Evolutionary conservation across 2,329 filamentous ascomycete genomes (phyloP).

Genomic region (Pseudogymnoascus sp.): DNA sequence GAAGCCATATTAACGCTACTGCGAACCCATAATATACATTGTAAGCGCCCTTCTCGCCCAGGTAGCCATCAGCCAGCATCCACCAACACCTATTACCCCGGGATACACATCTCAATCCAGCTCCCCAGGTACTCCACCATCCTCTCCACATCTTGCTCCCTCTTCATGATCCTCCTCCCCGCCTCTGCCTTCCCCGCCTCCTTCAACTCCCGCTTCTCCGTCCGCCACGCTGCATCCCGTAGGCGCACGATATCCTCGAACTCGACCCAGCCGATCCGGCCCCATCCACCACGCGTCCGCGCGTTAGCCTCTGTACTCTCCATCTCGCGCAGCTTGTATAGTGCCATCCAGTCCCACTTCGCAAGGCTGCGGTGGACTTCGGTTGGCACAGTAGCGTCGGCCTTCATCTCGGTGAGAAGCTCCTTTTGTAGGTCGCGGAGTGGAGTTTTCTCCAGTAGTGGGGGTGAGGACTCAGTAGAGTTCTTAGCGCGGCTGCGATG

Average conservation of each 20-base stretch:
- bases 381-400: background rate
- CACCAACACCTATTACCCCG: conserved; percentile 25
- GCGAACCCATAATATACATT: background rate
- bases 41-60: background rate
- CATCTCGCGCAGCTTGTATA: conserved; percentile 3
- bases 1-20: background rate
- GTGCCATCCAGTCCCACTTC: background rate
- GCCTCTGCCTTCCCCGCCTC: conserved; percentile 62
- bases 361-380: conserved; percentile 4
- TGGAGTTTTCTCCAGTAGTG: background rate
- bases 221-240: background rate
- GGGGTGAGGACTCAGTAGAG: conserved; percentile 17
- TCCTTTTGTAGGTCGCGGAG: background rate
- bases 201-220: conserved; percentile 36
- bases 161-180: conserved; percentile 33
- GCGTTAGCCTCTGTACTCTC: background rate
- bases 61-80: background rate
- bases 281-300: background rate
- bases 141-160: conserved; percentile 46
- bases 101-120: conserved; percentile 81
- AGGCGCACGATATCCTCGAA: background rate
- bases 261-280: conserved; percentile 2
- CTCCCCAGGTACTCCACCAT: conserved; percentile 74
- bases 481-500: conserved; percentile 8
- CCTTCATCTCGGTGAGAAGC: conserved; percentile 1